Evolutionary conservation across 805 yeast genomes (phyloP).

Genomic region (Lipomyces yamanashiensis): DNA sequence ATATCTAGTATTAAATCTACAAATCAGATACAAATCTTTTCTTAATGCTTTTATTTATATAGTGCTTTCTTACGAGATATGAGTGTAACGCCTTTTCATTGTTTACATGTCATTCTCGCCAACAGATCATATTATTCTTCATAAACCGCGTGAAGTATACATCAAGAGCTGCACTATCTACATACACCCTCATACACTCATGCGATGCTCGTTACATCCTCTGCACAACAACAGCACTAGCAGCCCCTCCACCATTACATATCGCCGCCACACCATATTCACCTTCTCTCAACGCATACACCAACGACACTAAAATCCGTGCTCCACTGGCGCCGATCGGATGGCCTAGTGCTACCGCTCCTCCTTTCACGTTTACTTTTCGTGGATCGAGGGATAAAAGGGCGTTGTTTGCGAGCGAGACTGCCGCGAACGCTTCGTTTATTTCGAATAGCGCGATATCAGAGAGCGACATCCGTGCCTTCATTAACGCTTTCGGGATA

Average conservation of each 20-base stretch:
- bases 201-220: slow-evolving; percentile 15
- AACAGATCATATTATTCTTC: too few species aligned
- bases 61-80: too few species aligned
- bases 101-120: too few species aligned
- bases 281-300: slow-evolving; percentile 59
- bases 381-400: slow-evolving; percentile 64
- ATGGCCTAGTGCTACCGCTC: slow-evolving; percentile 95
- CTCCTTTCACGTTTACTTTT: slow-evolving; percentile 88
- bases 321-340: slow-evolving; percentile 98
- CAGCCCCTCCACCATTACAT: slow-evolving; percentile 99
- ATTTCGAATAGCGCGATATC: slow-evolving; percentile 86
- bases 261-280: slow-evolving; percentile 90
- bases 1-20: too few species aligned
- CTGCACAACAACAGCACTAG: slow-evolving; percentile 74
- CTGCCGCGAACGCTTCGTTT: slow-evolving; percentile 96
- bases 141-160: too few species aligned
- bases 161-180: too few species aligned
- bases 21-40: too few species aligned
- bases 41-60: too few species aligned
- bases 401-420: slow-evolving; percentile 82
- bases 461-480: slow-evolving; percentile 65
- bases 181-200: too few species aligned
- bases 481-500: slow-evolving; percentile 87
- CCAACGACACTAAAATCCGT: slow-evolving; percentile 68
- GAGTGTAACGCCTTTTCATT: too few species aligned